A percentile compares a stretch with the other conserved stretches of the same genome.
Evolutionary conservation across 768 basidiomycete species (phyloP).

Genomic region (Boletus huronensis): DNA sequence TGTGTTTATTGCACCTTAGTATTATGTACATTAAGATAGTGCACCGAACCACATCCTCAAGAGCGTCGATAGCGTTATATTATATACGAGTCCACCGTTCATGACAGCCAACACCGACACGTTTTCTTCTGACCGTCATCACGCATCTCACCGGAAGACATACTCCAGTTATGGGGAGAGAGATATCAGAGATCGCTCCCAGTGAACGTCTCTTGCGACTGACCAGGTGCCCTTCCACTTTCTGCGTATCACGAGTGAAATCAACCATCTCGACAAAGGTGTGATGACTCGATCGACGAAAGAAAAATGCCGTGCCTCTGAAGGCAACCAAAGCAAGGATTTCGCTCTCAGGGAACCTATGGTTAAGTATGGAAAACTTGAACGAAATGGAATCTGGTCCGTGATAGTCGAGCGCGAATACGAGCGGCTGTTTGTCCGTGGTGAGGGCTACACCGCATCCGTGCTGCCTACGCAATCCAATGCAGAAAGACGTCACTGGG

Average conservation of each 20-base stretch:
- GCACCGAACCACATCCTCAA: not conserved
- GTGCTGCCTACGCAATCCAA: too few species aligned
- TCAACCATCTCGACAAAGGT: not conserved
- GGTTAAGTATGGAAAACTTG: not conserved
- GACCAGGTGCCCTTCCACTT: not conserved
- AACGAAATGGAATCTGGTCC: not conserved
- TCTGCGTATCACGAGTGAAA: too few species aligned
- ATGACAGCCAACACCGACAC: not conserved
- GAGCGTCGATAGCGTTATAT: not conserved
- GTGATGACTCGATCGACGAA: not conserved
- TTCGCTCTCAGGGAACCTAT: not conserved
- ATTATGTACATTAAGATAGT: not conserved
- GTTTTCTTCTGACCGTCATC: too few species aligned
- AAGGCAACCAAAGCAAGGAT: not conserved
- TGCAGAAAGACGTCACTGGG: too few species aligned
- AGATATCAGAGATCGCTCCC: not conserved
- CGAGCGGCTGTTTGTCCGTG: not conserved
- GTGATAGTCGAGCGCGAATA: not conserved
- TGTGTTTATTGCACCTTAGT: not conserved
- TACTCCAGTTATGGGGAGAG: not conserved
- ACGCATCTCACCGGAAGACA: not conserved
- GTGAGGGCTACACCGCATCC: not conserved
- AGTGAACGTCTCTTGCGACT: not conserved
- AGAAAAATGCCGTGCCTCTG: not conserved
- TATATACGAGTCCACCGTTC: not conserved